phyloP scores from a whole-genome alignment of 2,329 filamentous ascomycete species.

The Penicillium crustosum region DNA sequence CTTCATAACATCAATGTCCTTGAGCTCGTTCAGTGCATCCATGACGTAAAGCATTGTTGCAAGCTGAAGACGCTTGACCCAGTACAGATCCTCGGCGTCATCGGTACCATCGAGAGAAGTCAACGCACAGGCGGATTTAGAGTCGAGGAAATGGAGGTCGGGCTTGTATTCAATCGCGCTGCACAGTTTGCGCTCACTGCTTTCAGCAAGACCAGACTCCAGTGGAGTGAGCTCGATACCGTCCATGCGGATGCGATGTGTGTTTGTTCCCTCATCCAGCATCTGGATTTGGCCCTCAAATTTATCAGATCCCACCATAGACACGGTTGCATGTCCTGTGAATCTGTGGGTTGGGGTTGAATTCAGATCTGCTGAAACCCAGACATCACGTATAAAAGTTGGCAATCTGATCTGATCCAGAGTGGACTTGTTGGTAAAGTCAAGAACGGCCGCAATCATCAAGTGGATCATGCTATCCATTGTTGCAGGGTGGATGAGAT shows the following conservation, averaged over 20 bases:
- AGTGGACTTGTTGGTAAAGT: constrained; percentile 22
- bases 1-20: constrained; percentile 10
- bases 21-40: constrained; percentile 28
- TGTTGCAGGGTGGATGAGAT: constrained; percentile 40
- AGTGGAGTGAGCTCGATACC: constrained; percentile 32
- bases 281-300: constrained; percentile 22
- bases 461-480: constrained; percentile 38
- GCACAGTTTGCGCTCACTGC: constrained; percentile 22
- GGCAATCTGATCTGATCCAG: constrained; percentile 30
- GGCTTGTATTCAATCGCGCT: constrained; percentile 31
- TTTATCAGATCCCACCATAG: constrained; percentile 8
- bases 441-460: constrained; percentile 28
- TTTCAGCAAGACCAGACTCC: constrained; percentile 19
- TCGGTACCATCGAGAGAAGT: constrained; percentile 5
- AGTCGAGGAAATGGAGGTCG: constrained; percentile 25
- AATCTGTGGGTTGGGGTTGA: constrained; percentile 22
- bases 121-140: constrained; percentile 14
- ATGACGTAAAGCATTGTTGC: constrained; percentile 31
- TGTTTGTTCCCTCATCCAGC: constrained; percentile 17
- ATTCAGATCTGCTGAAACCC: constrained; percentile 31
- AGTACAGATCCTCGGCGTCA: constrained; percentile 13
- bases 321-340: constrained; percentile 26
- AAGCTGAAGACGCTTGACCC: constrained; percentile 30
- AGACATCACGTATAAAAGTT: constrained; percentile 34
- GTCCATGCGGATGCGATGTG: constrained; percentile 22